These are phyloP conservation scores for Plasmodium chabaudi DNA, from an alignment of 169 alveolate genomes.

Conservation along the genomic window DNA sequence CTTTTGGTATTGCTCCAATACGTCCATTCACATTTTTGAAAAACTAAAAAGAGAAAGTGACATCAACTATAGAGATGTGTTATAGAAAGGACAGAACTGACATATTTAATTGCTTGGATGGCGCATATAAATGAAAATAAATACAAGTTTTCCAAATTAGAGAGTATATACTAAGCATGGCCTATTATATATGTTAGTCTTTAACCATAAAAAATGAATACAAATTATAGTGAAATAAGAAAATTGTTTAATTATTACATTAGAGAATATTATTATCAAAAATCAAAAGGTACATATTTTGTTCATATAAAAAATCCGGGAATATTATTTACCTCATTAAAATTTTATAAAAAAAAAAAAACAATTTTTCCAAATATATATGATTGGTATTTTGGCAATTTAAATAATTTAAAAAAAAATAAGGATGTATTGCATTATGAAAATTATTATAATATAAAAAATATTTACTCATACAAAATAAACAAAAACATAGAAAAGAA, in stretches of 20 bases:
- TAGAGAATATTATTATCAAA: constrained; percentile 76
- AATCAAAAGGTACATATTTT: constrained; percentile 74
- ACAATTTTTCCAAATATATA: constrained; percentile 53
- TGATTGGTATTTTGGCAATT: constrained; percentile 76
- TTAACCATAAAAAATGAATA: constrained; percentile 18
- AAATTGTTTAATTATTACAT: constrained; percentile 72
- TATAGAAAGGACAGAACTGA: background rate
- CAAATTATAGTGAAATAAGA: constrained; percentile 68
- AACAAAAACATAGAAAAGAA: background rate
- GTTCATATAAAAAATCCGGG: constrained; percentile 75
- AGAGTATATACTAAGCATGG: background rate
- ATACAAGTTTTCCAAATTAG: background rate
- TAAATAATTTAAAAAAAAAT: constrained; percentile 42
- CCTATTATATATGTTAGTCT: background rate
- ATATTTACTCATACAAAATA: constrained; percentile 69
- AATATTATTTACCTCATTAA: constrained; percentile 68
- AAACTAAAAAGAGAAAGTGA: background rate
- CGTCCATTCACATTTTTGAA: background rate
- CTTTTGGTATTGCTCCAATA: no score
- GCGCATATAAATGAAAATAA: background rate
- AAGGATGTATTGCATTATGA: constrained; percentile 61
- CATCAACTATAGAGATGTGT: background rate
- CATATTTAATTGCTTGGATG: no score
- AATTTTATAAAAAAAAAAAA: constrained; percentile 72
- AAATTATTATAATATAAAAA: constrained; percentile 44